Conservation (phyloP, 371 early-diverging fungal genomes). For the Smittium culicis region DNA sequence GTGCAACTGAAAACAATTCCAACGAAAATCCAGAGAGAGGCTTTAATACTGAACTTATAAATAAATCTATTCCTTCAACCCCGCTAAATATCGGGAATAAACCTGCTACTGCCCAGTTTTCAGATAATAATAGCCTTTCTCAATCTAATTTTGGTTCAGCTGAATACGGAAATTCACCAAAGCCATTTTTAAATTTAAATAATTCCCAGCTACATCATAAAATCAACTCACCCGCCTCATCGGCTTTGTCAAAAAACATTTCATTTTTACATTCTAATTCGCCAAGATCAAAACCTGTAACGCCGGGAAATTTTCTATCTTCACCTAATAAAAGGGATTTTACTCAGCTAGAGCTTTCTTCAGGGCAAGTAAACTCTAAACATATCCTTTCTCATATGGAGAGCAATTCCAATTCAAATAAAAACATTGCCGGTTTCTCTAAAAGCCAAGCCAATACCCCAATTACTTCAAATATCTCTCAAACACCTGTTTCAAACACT, state of each 20-base stretch:
- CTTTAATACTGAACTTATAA: not conserved
- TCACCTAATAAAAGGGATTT: not conserved
- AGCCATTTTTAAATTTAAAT: not conserved
- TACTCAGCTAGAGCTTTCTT: not conserved
- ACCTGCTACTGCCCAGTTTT: not conserved
- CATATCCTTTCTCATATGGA: too few species aligned
- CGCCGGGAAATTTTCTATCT: not conserved
- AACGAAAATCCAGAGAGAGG: not conserved
- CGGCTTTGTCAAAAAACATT: not conserved
- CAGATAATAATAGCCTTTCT: not conserved
- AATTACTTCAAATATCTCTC: not conserved
- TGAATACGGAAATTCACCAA: not conserved
- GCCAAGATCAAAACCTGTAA: not conserved
- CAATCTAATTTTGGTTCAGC: not conserved
- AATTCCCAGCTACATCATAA: not conserved
- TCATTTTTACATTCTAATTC: not conserved
- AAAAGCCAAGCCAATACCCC: not conserved
- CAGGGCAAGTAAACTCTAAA: not conserved
- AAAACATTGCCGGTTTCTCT: not conserved
- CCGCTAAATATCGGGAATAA: not conserved
- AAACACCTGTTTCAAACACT: not conserved
- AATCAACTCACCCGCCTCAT: not conserved
- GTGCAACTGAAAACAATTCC: not conserved
- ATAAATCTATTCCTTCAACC: not conserved
- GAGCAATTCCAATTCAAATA: not conserved